Evolutionary conservation across 768 basidiomycete genomes (phyloP).

Genomic region (Trametopsis cervina): DNA sequence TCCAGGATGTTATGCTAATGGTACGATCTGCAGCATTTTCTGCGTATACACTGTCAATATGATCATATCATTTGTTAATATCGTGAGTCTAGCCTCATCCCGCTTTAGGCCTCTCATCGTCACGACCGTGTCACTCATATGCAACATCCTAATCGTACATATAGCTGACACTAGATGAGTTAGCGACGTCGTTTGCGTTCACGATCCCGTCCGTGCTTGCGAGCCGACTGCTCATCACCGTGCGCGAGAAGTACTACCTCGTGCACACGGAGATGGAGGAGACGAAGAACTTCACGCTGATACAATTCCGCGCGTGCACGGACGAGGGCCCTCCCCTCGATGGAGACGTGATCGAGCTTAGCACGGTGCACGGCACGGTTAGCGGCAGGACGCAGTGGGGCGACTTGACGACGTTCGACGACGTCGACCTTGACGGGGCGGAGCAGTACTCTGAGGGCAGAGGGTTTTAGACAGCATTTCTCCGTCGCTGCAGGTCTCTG

Average conservation of each 20-base stretch:
- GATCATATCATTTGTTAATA: constrained; percentile 27
- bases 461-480: no score
- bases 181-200: constrained; percentile 26
- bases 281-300: background rate
- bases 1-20: no score
- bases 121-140: no score
- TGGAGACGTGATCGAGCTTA: background rate
- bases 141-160: no score
- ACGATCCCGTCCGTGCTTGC: constrained; percentile 25
- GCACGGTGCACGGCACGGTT: background rate
- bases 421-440: no score
- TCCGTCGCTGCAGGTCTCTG: no score
- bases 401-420: no score
- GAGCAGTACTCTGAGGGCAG: no score
- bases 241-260: constrained; percentile 18
- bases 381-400: no score
- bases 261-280: background rate
- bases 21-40: constrained; percentile 25
- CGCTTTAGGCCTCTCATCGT: background rate
- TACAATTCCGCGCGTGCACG: constrained; percentile 7
- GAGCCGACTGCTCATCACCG: constrained; percentile 26
- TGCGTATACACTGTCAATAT: constrained; percentile 28
- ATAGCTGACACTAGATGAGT: constrained; percentile 25
- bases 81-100: no score
- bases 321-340: no score